Evolutionary conservation across 2,329 filamentous ascomycete species (phyloP).

Genomic region (Colletotrichum orchidophilum): DNA sequence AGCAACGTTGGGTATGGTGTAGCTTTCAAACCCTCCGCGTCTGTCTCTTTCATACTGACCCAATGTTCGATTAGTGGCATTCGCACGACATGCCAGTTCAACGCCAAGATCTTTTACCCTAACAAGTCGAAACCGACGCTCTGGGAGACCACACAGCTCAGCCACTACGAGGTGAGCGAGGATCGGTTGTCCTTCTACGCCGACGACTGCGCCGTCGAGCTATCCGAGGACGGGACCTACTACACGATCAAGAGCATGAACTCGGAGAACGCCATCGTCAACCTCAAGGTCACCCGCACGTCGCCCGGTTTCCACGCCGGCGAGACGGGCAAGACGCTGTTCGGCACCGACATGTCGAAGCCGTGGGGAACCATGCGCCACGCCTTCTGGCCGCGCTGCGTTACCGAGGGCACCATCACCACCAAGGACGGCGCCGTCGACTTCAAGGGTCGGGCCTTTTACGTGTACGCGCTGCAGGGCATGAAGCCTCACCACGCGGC

Average conservation of each 20-base stretch:
- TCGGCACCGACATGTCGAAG: conserved; percentile 83
- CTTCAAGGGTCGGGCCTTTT: conserved; percentile 82
- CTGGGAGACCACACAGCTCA: conserved; percentile 85
- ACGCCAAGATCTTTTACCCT: conserved; percentile 87
- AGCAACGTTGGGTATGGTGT: conserved; percentile 88
- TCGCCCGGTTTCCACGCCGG: conserved; percentile 87
- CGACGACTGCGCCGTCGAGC: conserved; percentile 83
- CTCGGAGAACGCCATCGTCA: conserved; percentile 83
- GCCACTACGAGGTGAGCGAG: conserved; percentile 84
- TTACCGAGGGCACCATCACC: conserved; percentile 82
- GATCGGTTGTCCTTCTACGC: conserved; percentile 87
- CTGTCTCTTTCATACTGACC: conserved; percentile 33
- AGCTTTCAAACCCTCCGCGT: background rate
- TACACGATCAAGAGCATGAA: conserved; percentile 93
- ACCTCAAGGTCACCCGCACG: conserved; percentile 80
- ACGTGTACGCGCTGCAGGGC: conserved; percentile 88
- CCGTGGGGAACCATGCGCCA: conserved; percentile 96
- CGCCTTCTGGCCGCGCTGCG: conserved; percentile 91
- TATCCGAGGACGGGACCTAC: conserved; percentile 82
- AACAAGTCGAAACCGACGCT: conserved; percentile 77
- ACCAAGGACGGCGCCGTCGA: conserved; percentile 84
- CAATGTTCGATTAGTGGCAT: conserved; percentile 71
- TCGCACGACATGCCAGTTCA: conserved; percentile 92
- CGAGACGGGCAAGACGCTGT: conserved; percentile 83
- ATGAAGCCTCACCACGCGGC: conserved; percentile 99